Percentiles rank a stretch among this genome's conserved stretches.
Conservation (phyloP, 2,329 filamentous ascomycete species). For the Penicillium sp. region DNA sequence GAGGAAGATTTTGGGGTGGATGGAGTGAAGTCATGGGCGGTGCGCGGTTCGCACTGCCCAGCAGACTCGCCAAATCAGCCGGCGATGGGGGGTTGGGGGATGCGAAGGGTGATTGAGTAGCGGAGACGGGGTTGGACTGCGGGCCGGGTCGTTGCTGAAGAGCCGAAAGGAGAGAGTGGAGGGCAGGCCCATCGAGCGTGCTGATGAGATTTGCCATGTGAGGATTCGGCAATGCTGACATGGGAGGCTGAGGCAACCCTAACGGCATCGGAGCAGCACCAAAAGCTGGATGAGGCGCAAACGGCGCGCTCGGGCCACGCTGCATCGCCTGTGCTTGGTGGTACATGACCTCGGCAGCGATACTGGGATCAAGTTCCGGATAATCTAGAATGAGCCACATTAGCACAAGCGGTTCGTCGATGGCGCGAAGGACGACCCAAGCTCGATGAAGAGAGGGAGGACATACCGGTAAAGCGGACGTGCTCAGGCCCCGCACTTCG, state of each 20-base stretch:
- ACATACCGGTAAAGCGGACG: slow-evolving; percentile 66
- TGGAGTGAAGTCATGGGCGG: slow-evolving; percentile 28
- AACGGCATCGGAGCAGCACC: slow-evolving; percentile 31
- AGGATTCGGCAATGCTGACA: slow-evolving; percentile 32
- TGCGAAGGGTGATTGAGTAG: slow-evolving; percentile 31
- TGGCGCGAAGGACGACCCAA: background rate
- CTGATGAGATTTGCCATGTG: slow-evolving; percentile 60
- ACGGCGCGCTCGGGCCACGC: slow-evolving; percentile 32
- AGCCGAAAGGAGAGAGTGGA: slow-evolving; percentile 64
- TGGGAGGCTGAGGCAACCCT: slow-evolving; percentile 27
- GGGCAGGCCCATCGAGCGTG: slow-evolving; percentile 60
- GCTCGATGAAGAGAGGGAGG: background rate
- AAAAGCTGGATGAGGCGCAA: slow-evolving; percentile 33
- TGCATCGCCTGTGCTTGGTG: slow-evolving; percentile 45
- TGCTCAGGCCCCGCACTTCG: slow-evolving; percentile 67
- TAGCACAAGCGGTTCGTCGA: background rate
- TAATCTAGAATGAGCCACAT: slow-evolving; percentile 54
- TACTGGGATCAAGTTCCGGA: slow-evolving; percentile 67
- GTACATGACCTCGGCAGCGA: slow-evolving; percentile 74
- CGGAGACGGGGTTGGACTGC: slow-evolving; percentile 28
- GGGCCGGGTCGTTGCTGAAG: slow-evolving; percentile 44
- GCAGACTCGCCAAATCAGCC: slow-evolving; percentile 38
- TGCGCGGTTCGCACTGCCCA: slow-evolving; percentile 33
- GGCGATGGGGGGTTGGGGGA: slow-evolving; percentile 28
- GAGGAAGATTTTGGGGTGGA: slow-evolving; percentile 25